Evolutionary conservation across 2,329 filamentous ascomycete species (phyloP).

Genomic region (Epichloe festucae): DNA sequence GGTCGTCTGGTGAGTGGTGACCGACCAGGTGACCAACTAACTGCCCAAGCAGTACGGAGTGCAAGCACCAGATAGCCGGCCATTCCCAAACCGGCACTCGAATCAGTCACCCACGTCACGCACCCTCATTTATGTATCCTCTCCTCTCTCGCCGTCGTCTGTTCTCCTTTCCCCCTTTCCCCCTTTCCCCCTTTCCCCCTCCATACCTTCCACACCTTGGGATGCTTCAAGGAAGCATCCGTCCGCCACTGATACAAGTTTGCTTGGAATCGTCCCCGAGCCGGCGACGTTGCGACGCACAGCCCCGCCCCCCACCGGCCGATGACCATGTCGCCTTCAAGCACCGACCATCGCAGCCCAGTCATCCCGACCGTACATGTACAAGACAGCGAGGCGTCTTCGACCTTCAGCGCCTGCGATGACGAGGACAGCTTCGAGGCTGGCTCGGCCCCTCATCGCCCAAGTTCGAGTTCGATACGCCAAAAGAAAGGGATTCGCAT

Average conservation of each 20-base stretch:
- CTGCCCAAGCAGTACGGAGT: too few relatives aligned
- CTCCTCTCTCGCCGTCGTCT: background rate
- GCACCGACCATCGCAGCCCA: constrained; percentile 1
- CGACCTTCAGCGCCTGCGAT: constrained; percentile 3
- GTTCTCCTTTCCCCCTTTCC: background rate
- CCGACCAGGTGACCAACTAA: too few relatives aligned
- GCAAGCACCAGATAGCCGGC: too few relatives aligned
- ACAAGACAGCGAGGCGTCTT: constrained; percentile 1
- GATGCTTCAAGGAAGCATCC: background rate
- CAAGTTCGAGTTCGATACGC: constrained; percentile 12
- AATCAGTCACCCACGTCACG: too few relatives aligned
- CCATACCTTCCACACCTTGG: background rate
- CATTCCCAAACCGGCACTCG: too few relatives aligned
- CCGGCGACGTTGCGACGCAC: background rate
- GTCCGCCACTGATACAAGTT: background rate
- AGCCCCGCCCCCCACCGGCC: background rate
- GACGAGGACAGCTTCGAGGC: constrained; percentile 7
- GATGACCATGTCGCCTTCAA: constrained; percentile 3
- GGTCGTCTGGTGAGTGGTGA: too few relatives aligned
- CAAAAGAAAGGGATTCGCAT: constrained; percentile 24
- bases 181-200: too few relatives aligned
- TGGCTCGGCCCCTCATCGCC: constrained; percentile 8
- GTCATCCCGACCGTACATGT: background rate
- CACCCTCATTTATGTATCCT: background rate
- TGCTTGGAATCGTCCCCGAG: background rate